phyloP scores from a whole-genome alignment of 2,329 filamentous ascomycete genomes.

The Waltergamsia citrina region DNA sequence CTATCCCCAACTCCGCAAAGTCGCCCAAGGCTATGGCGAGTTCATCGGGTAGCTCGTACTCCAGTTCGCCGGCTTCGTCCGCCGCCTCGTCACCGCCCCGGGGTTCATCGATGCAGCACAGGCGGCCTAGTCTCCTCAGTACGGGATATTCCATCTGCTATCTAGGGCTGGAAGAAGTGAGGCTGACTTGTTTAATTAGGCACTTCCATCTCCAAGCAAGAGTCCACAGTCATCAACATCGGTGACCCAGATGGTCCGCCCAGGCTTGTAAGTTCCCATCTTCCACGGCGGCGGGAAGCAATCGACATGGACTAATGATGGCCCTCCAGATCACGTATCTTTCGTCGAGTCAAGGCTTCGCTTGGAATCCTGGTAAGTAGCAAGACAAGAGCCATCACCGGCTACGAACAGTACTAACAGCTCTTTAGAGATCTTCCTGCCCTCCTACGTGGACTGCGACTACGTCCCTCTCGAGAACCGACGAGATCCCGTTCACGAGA shows the following conservation, averaged over 20 bases:
- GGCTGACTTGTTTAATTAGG: constrained; percentile 32
- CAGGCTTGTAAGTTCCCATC: constrained; percentile 47
- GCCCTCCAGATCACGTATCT: constrained; percentile 63
- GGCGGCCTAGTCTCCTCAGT: constrained; percentile 56
- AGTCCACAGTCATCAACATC: constrained; percentile 74
- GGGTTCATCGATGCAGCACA: constrained; percentile 37
- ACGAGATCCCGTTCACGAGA: constrained; percentile 70
- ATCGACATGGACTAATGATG: not conserved
- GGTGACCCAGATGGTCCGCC: constrained; percentile 65
- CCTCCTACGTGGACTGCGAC: constrained; percentile 67
- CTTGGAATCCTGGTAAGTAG: constrained; percentile 65
- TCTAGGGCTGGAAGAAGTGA: too few species aligned
- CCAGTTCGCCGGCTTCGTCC: constrained; percentile 37
- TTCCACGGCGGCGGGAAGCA: not conserved
- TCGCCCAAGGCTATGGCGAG: constrained; percentile 35
- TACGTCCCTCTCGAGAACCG: constrained; percentile 67
- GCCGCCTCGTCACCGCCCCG: constrained; percentile 47
- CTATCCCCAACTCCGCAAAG: constrained; percentile 45
- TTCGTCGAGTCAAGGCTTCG: constrained; percentile 69
- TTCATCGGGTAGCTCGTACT: constrained; percentile 32
- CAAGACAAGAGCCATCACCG: not conserved
- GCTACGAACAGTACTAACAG: constrained; percentile 2
- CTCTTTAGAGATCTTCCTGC: constrained; percentile 64
- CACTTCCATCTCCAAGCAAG: constrained; percentile 60
- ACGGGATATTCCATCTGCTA: constrained; percentile 6